Percentiles rank a stretch among this genome's conserved stretches.
Conservation (phyloP, 129 eudicot species). For the Glebionis coronaria region DNA sequence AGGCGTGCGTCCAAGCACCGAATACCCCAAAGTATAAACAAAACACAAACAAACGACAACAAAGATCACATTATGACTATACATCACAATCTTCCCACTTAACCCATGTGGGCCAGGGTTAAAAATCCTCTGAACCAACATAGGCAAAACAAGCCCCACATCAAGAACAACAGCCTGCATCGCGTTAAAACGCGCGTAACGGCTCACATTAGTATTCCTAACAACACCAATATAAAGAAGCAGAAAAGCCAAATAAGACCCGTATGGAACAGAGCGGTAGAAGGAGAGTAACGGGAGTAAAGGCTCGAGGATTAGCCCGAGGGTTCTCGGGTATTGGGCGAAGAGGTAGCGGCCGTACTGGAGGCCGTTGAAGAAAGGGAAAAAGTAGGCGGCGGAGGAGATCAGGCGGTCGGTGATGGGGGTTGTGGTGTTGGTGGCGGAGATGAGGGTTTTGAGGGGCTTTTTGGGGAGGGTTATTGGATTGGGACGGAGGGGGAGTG, state of each 20-base stretch:
- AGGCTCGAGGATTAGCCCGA: conserved; percentile 56
- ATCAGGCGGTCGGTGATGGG: conserved; percentile 86
- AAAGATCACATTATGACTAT: conserved; percentile 54
- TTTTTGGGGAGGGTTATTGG: background rate
- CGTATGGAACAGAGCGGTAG: conserved; percentile 77
- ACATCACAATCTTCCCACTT: conserved; percentile 52
- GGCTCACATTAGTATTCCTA: conserved; percentile 49
- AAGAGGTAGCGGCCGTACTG: conserved; percentile 89
- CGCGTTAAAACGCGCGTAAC: conserved; percentile 79
- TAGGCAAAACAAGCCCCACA: conserved; percentile 61
- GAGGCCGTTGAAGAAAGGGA: conserved; percentile 91
- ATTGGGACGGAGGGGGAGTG: too few species aligned
- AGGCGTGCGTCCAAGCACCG: conserved; percentile 70
- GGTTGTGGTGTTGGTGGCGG: conserved; percentile 56
- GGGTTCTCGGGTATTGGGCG: conserved; percentile 57
- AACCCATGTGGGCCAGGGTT: conserved; percentile 66
- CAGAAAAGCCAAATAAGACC: conserved; percentile 65
- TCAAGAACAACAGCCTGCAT: conserved; percentile 93
- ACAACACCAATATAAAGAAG: conserved; percentile 68
- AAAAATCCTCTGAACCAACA: conserved; percentile 56
- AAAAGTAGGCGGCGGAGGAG: conserved; percentile 80
- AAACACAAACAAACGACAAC: conserved; percentile 49
- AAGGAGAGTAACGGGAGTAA: conserved; percentile 59
- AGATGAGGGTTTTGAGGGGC: conserved; percentile 16
- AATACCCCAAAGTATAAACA: conserved; percentile 50